phyloP scores from a whole-genome alignment of 257 asterid species.

The Lycium ferocissimum region DNA sequence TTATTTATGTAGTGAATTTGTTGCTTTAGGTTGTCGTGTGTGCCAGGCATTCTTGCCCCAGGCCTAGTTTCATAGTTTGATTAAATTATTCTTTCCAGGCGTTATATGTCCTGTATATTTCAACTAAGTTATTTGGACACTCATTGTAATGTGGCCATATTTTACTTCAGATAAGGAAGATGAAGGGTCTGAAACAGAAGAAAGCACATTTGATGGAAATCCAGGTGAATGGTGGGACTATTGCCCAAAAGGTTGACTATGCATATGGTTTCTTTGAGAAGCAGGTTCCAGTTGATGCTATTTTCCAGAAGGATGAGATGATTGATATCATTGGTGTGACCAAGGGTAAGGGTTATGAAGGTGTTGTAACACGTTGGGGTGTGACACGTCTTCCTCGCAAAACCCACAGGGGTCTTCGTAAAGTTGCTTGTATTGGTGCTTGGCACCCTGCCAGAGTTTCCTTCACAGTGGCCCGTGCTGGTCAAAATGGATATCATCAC shows the following conservation, averaged over 20 bases:
- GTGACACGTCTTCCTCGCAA: slow-evolving; percentile 95
- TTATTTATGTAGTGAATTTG: not conserved
- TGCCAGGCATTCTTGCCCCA: not conserved
- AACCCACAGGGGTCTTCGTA: slow-evolving; percentile 89
- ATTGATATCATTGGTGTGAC: slow-evolving; percentile 91
- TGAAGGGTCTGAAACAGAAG: slow-evolving; percentile 93
- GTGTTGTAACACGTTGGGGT: slow-evolving; percentile 97
- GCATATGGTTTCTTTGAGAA: slow-evolving; percentile 87
- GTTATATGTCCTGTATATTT: too few species aligned
- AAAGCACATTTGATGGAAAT: slow-evolving; percentile 97
- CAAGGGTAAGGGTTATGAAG: slow-evolving; percentile 90
- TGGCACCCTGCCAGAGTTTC: slow-evolving; percentile 98
- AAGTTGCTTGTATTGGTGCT: slow-evolving; percentile 96
- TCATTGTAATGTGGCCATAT: not conserved
- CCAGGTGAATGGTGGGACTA: slow-evolving; percentile 85
- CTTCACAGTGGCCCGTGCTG: slow-evolving; percentile 93
- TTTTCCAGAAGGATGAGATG: slow-evolving; percentile 94
- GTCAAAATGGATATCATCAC: slow-evolving; percentile 95
- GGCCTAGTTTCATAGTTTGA: not conserved
- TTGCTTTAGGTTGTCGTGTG: not conserved
- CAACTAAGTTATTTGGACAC: not conserved
- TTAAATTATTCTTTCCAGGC: too few species aligned
- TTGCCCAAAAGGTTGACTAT: slow-evolving; percentile 90
- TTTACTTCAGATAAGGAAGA: slow-evolving; percentile 64
- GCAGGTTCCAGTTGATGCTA: slow-evolving; percentile 85